Evolutionary conservation across 1,284 basidiomycete genomes (phyloP), one percentile per base, ranked within the genome.

Genomic region (Ustilago hordei): DNA sequence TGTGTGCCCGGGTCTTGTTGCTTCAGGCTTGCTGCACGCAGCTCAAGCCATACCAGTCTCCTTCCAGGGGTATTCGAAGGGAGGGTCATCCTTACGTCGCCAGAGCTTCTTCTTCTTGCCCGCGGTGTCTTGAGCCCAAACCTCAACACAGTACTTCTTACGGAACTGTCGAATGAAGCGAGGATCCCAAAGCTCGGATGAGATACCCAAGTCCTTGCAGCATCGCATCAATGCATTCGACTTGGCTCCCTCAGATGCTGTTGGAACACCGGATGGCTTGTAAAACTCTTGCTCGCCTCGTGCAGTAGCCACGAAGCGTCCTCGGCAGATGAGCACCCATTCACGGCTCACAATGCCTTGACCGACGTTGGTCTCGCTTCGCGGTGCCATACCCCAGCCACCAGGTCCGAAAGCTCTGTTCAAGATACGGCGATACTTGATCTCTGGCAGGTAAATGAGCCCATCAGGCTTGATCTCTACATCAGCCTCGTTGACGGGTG

Each of bases 211-310:
- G 84, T 99, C 96, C 86, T 99, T 99, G 88, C 95, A 97, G 86
- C 96, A 98, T 38, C 96, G 90, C 95, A 98, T 98, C 43, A 99
- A 89, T 2, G 96, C 96, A 80, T 99, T 98, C 81, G 93, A 94
- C 87, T 98, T 99, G 88, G 93, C 94, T 0, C 93, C 95, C 86
- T 99, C 96, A 0, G 93, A 93, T 0, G 96, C 96, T 0, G 95
- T 99, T 0, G 96, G 90, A 59, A 99, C 91, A 23, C 95, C 95
- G 0, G 90, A 90, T 3, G 93, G 92, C 83, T 96, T 94, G 84
- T 98, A 99, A 86, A 95, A 98, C 80, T 98, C 95, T 83, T 98
- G 96, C 87, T 99, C 96, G 50, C 96, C 96, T 65, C 96, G 90
- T 1, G 96, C 93, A 70, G 98, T 92, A 6, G 91, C 92, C 0